These are phyloP conservation scores for Batkoa obscura DNA, from an alignment of 371 early-diverging fungal species.

Conservation along the genomic window DNA sequence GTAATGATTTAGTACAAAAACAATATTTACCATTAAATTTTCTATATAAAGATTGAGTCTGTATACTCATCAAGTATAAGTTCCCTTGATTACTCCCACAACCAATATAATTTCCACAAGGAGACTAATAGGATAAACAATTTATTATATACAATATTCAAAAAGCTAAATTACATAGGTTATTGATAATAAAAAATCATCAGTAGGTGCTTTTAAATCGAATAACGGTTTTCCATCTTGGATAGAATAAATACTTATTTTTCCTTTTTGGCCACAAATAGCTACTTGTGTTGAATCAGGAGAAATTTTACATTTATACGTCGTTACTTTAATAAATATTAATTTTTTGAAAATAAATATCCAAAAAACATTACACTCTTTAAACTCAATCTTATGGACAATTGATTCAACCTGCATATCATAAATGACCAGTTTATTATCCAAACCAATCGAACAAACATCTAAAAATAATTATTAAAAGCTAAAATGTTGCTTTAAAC, in stretches of 20 bases:
- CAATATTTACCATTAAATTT: not conserved
- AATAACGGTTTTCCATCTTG: not conserved
- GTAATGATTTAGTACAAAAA: not conserved
- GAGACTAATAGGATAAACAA: not conserved
- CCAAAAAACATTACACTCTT: not conserved
- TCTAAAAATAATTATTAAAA: not conserved
- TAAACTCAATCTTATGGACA: not conserved
- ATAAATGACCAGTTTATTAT: constrained; percentile 1
- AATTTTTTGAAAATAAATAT: not conserved
- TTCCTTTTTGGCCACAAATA: constrained; percentile 1
- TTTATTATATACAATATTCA: not conserved
- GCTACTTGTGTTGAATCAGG: not conserved
- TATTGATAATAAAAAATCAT: constrained; percentile 1
- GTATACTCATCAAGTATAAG: not conserved
- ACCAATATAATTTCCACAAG: not conserved
- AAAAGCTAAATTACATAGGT: not conserved
- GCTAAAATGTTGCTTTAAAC: not conserved
- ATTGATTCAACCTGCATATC: not conserved
- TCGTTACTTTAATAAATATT: not conserved
- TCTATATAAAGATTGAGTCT: not conserved
- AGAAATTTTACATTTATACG: not conserved
- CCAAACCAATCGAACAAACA: not conserved
- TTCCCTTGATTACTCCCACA: constrained; percentile 3
- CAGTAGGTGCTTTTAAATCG: not conserved
- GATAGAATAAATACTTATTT: not conserved